Conservation (phyloP, 805 yeast species). For the Metschnikowia henanensis region DNA sequence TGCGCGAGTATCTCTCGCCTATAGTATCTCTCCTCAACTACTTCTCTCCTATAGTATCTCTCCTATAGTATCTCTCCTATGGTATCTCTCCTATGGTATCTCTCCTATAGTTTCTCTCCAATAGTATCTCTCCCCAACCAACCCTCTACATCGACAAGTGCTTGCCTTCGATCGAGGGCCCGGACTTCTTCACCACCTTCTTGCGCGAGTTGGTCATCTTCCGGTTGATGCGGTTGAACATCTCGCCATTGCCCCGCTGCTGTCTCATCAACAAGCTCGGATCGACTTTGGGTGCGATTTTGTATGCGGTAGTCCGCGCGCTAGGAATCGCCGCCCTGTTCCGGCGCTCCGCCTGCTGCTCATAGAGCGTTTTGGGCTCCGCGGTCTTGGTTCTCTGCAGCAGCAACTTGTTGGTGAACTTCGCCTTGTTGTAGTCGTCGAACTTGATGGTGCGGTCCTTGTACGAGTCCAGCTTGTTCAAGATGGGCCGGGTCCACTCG, state of each 20-base stretch:
- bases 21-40: not conserved
- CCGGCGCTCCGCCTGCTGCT: slow-evolving; percentile 87
- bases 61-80: not conserved
- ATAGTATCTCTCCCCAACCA: not conserved
- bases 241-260: slow-evolving; percentile 64
- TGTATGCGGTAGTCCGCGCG: slow-evolving; percentile 83
- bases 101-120: not conserved
- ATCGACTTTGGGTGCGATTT: slow-evolving; percentile 83
- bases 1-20: too few species aligned
- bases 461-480: slow-evolving; percentile 93
- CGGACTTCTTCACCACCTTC: slow-evolving; percentile 56
- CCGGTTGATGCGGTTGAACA: slow-evolving; percentile 74
- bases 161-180: slow-evolving; percentile 81
- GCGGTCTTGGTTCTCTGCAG: slow-evolving; percentile 28
- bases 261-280: slow-evolving; percentile 46
- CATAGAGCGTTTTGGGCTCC: slow-evolving; percentile 65
- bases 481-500: slow-evolving; percentile 98
- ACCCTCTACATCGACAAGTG: slow-evolving; percentile 40
- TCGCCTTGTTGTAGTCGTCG: slow-evolving; percentile 64
- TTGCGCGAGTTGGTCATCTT: slow-evolving; percentile 51
- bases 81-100: not conserved
- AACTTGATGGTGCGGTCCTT: slow-evolving; percentile 78
- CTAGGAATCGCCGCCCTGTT: slow-evolving; percentile 96
- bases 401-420: slow-evolving; percentile 44
- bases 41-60: not conserved